A percentile compares a stretch with the other conserved stretches of the same genome.
phyloP scores from a whole-genome alignment of 495 filamentous ascomycete species.

The Sordaria brevicollis region DNA sequence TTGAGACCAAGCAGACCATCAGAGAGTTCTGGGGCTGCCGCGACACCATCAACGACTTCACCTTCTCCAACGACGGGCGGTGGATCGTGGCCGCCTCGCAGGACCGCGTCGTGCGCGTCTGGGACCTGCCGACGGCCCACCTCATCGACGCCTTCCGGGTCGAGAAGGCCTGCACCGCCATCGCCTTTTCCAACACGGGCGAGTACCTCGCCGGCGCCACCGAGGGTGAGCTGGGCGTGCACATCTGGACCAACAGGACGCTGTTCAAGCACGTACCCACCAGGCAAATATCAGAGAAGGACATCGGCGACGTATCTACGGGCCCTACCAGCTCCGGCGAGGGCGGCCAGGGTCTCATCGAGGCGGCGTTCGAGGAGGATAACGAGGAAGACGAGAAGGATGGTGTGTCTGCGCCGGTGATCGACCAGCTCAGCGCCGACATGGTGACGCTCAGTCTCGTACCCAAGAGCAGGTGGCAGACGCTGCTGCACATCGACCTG shows the following conservation, averaged over 20 bases:
- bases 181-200: constrained; percentile 80
- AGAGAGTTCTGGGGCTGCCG: constrained; percentile 86
- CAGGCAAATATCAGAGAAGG: constrained; percentile 63
- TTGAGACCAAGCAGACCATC: constrained; percentile 79
- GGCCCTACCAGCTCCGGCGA: constrained; percentile 73
- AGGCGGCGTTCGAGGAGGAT: constrained; percentile 57
- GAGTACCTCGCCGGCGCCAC: constrained; percentile 88
- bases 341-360: constrained; percentile 52
- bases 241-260: constrained; percentile 87
- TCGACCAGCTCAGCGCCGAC: constrained; percentile 68
- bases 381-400: constrained; percentile 32
- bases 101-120: constrained; percentile 74
- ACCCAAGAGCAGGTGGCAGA: constrained; percentile 87
- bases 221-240: constrained; percentile 75
- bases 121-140: constrained; percentile 93
- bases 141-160: constrained; percentile 81
- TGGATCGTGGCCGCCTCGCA: constrained; percentile 88
- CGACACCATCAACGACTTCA: constrained; percentile 74
- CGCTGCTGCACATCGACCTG: constrained; percentile 75
- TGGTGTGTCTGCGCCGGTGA: constrained; percentile 32
- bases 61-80: constrained; percentile 84
- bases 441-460: constrained; percentile 84
- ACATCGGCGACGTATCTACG: constrained; percentile 49
- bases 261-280: constrained; percentile 83
- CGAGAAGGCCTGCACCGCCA: constrained; percentile 61